A percentile compares a stretch with the other conserved stretches of the same genome.
Conservation (phyloP, 805 yeast genomes). For the Pichia scutulata region DNA sequence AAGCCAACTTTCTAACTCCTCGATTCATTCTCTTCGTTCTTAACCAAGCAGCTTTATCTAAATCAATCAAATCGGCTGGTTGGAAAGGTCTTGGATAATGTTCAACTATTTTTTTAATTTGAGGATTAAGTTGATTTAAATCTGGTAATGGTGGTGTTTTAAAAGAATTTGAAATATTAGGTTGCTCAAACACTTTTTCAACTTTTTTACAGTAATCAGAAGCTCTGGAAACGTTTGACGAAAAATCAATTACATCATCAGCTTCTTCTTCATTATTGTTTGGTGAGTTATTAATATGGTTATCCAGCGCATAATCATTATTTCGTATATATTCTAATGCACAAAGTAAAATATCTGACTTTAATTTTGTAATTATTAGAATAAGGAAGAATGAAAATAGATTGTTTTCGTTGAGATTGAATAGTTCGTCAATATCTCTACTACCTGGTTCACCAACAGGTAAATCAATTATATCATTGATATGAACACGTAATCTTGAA, state of each 20-base stretch:
- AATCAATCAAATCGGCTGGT: constrained; percentile 33
- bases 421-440: constrained; percentile 20
- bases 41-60: constrained; percentile 39
- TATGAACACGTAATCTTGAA: background rate
- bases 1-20: constrained; percentile 32
- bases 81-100: constrained; percentile 31
- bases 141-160: constrained; percentile 24
- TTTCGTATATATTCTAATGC: constrained; percentile 10
- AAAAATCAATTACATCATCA: background rate
- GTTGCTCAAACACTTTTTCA: constrained; percentile 6
- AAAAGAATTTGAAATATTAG: constrained; percentile 8
- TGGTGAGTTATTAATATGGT: background rate
- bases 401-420: constrained; percentile 5
- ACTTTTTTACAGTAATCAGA: background rate
- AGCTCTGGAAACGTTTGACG: background rate
- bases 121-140: constrained; percentile 14
- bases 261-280: constrained; percentile 3
- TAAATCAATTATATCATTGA: constrained; percentile 2
- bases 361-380: constrained; percentile 7
- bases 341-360: constrained; percentile 15
- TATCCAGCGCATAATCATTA: constrained; percentile 5
- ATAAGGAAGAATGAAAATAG: constrained; percentile 9
- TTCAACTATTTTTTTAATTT: constrained; percentile 19
- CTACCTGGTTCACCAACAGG: constrained; percentile 10
- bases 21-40: constrained; percentile 24